These are phyloP conservation scores for Aspergillus saccharolyticus DNA, from an alignment of 495 filamentous ascomycete species.

Conservation along the genomic window DNA sequence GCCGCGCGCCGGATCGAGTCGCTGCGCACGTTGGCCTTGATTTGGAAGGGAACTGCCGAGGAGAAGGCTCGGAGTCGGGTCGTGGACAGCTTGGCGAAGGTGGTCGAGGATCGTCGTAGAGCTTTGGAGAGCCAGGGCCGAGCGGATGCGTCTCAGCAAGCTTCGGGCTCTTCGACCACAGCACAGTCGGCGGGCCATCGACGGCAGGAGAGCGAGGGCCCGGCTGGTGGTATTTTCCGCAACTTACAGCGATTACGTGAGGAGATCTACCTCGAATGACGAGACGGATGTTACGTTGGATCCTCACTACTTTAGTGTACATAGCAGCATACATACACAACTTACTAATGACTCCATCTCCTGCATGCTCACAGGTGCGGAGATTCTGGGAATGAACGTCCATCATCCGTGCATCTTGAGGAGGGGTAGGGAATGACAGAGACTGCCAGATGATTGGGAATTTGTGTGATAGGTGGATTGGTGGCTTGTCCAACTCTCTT, in stretches of 20 bases:
- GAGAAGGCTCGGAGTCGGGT: slow-evolving; percentile 78
- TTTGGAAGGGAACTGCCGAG: slow-evolving; percentile 95
- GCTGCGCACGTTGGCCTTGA: slow-evolving; percentile 60
- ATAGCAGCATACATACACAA: not conserved
- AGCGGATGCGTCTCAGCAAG: slow-evolving; percentile 31
- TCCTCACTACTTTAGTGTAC: not conserved
- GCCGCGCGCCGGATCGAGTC: slow-evolving; percentile 67
- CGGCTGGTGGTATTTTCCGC: slow-evolving; percentile 72
- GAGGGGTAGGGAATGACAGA: not conserved
- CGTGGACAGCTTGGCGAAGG: slow-evolving; percentile 67
- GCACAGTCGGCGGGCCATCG: slow-evolving; percentile 21
- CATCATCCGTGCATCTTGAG: not conserved
- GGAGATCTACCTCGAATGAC: slow-evolving; percentile 57
- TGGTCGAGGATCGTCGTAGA: slow-evolving; percentile 53
- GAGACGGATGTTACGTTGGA: not conserved
- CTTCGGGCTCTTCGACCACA: slow-evolving; percentile 12
- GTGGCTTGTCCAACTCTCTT: not conserved
- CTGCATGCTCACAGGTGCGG: not conserved
- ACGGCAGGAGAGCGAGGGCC: slow-evolving; percentile 42
- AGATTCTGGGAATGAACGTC: not conserved
- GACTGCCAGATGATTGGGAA: not conserved
- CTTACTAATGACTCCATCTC: not conserved
- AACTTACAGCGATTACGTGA: slow-evolving; percentile 75
- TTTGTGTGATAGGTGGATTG: not conserved
- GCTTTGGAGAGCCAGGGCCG: slow-evolving; percentile 51